Evolutionary conservation across 2,329 filamentous ascomycete genomes (phyloP).

Genomic region (Colletotrichum plurivorum): DNA sequence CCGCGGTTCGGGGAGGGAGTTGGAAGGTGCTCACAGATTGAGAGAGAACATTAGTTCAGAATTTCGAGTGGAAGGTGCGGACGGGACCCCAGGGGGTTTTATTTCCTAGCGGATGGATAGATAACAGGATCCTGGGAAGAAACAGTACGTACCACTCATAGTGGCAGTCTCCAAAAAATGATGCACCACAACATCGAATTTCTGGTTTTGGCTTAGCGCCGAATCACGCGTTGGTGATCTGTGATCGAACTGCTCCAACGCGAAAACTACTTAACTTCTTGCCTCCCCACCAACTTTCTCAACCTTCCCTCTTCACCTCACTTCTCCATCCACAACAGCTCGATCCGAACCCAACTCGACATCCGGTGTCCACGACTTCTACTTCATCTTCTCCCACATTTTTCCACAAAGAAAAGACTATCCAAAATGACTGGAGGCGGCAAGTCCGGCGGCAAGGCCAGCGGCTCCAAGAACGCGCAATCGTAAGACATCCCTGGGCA

Average conservation of each 20-base stretch:
- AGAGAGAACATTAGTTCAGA: no score
- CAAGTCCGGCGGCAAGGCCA: constrained; percentile 99
- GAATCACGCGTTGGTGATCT: constrained; percentile 61
- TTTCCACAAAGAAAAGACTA: constrained; percentile 53
- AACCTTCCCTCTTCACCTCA: constrained; percentile 49
- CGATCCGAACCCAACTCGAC: constrained; percentile 40
- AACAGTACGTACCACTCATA: not conserved
- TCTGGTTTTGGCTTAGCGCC: constrained; percentile 47
- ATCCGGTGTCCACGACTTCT: constrained; percentile 18
- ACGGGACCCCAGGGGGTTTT: constrained; percentile 27
- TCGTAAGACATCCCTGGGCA: constrained; percentile 81
- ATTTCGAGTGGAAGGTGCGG: no score
- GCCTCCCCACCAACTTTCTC: constrained; percentile 59
- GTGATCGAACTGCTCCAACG: constrained; percentile 58
- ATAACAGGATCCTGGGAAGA: not conserved
- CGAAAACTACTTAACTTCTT: constrained; percentile 71
- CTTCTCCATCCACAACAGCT: constrained; percentile 47
- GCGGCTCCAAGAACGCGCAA: constrained; percentile 98
- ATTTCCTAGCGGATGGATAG: constrained; percentile 24
- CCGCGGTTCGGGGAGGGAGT: no score
- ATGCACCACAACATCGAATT: constrained; percentile 38
- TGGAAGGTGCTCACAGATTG: no score
- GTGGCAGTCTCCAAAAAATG: constrained; percentile 25
- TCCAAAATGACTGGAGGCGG: constrained; percentile 99
- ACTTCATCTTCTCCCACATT: constrained; percentile 41